A percentile compares a stretch with the other conserved stretches of the same genome.
phyloP scores from a whole-genome alignment of 2,329 filamentous ascomycete species.

The Penicillium occitanis region DNA sequence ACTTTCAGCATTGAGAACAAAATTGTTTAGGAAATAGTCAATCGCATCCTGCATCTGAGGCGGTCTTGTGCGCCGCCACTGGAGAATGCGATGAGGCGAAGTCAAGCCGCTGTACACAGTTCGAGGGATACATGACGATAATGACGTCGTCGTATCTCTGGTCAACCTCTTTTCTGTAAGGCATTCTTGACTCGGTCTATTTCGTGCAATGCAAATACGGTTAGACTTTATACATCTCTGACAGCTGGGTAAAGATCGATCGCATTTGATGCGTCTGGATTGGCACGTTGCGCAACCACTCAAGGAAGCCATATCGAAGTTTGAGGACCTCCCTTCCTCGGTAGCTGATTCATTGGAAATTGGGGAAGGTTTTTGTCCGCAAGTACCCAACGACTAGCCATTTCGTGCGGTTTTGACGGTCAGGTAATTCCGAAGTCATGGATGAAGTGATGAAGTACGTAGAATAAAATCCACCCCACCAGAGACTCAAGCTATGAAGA shows the following conservation, averaged over 20 bases:
- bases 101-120: background rate
- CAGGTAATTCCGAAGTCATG: background rate
- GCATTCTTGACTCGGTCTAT: background rate
- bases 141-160: background rate
- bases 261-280: slow-evolving; percentile 12
- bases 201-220: slow-evolving; percentile 3
- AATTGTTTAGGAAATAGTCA: slow-evolving; percentile 5
- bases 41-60: slow-evolving; percentile 9
- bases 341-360: background rate
- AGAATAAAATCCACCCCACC: background rate
- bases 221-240: slow-evolving; percentile 1
- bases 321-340: background rate
- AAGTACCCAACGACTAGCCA: background rate
- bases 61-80: background rate
- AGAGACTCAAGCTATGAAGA: background rate
- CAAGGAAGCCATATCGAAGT: background rate
- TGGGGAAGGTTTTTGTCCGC: too few relatives aligned
- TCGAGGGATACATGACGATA: background rate
- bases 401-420: background rate
- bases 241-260: slow-evolving; percentile 2
- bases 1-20: background rate
- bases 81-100: slow-evolving; percentile 2
- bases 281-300: slow-evolving; percentile 4
- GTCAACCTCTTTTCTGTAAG: background rate
- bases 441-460: too few relatives aligned